Evolutionary conservation across 768 basidiomycete genomes (phyloP), one percentile per base, ranked within the genome.

Genomic region (Floccularia luteovirens): DNA sequence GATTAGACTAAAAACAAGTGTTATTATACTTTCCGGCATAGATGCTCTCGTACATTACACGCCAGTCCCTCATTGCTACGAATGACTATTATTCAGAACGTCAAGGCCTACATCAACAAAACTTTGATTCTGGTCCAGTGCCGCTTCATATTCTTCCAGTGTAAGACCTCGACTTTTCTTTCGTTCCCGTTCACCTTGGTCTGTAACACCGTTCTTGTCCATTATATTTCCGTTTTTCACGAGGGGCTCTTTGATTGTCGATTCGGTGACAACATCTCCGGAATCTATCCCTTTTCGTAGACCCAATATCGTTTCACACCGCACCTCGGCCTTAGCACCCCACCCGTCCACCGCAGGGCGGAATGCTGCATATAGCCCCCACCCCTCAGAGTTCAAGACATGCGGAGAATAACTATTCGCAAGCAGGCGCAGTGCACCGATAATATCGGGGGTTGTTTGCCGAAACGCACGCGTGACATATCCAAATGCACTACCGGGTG

Each of bases 311-410:
- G 54, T 75, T 30, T 69, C 67, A 52, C 85, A 88, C 25, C 69
- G 69, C 20, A 96, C 64, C 49, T 88, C 79, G 2, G 81, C 86
- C 41, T 76, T 72, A 56, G 82, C 75, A 4, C 93, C 93, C 93
- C 93, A 98, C 19, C 76, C 79, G 20, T 77, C 77, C 0, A 79
- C 80, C 10, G 69, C 67, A 7, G 93, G 93, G 43, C 93, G 79
- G 58, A 97, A 96, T 13, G 87, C 82, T 19, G 79, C 75, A 56
- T 97, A 98, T 31, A 98, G 66, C 14, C 70, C 62, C 66, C 85
- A 92, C 6, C 83, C 94, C 41, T 69, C 63, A 34, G 54, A 55
- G 51, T 82, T 84, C 14, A 90, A 65, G 37, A 83, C 78, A 32
- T 69, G 54, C 0, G 73, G 64, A 5, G 64, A 45, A 48, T 75